phyloP scores from a whole-genome alignment of 2,329 filamentous ascomycete genomes.

The Exophiala sp. region DNA sequence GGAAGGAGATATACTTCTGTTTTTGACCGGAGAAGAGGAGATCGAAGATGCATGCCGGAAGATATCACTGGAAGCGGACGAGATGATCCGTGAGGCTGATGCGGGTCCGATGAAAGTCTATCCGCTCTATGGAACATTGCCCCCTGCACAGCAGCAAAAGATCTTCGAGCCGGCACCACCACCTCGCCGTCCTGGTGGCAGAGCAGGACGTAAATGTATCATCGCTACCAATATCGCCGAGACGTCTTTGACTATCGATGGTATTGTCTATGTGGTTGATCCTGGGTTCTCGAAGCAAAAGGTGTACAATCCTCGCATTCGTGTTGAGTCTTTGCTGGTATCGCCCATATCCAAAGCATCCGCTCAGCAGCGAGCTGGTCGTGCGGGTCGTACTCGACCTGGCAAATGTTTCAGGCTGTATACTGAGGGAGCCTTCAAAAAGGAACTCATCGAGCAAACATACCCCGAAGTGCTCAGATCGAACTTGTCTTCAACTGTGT shows the following conservation, averaged over 20 bases:
- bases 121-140: constrained; percentile 88
- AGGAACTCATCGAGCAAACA: constrained; percentile 95
- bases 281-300: constrained; percentile 99
- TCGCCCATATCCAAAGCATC: constrained; percentile 98
- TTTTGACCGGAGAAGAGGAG: constrained; percentile 96
- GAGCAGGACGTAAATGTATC: constrained; percentile 89
- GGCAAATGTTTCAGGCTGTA: constrained; percentile 98
- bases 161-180: constrained; percentile 89
- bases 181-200: constrained; percentile 68
- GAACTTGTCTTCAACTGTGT: constrained; percentile 88
- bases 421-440: constrained; percentile 93
- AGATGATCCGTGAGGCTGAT: constrained; percentile 86
- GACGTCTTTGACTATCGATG: constrained; percentile 95
- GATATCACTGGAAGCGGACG: constrained; percentile 84
- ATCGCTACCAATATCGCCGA: constrained; percentile 97
- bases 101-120: constrained; percentile 87
- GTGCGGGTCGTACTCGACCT: constrained; percentile 96
- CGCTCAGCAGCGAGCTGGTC: constrained; percentile 94
- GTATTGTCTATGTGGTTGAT: constrained; percentile 99
- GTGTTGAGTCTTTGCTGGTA: constrained; percentile 94
- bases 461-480: constrained; percentile 94
- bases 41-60: constrained; percentile 96
- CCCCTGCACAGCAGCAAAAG: constrained; percentile 86
- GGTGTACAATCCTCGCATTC: constrained; percentile 94
- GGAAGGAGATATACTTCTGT: constrained; percentile 89